Evolutionary conservation across 2,329 filamentous ascomycete genomes (phyloP), one percentile per base, ranked within the genome.

Genomic region (Talaromyces sp.): DNA sequence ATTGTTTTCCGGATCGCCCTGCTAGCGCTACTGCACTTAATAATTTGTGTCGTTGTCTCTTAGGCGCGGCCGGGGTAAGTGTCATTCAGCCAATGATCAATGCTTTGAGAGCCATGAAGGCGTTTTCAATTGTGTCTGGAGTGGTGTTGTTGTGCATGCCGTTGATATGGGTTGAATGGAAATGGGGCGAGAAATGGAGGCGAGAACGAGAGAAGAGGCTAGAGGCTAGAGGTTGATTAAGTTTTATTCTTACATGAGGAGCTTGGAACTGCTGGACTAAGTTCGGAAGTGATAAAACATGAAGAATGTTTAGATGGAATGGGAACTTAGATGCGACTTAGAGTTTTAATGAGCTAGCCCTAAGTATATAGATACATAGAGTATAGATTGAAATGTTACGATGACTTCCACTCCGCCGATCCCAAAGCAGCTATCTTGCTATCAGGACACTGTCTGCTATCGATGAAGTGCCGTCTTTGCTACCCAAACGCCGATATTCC

Each of bases 61-160:
- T 64, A 4, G 62, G 62, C 6, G 62, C 62, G 22, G 62, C 56
- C 16, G 62, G 62, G 5, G 54, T 64, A 13, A 52, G 52, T 35
- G 62, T 59, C 4, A 56, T 64, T 5, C 62, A 64, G 8, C 62
- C 62, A 56, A 49, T 59, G 62, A 58, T 64, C 16, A 27, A 64
- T 47, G 54, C 62, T 0, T 3, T 64, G 13, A 45, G 41, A 19
- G 45, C 45, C 19, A 24, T 31, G 27, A 59, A 33, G 33, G 24
- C 62, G 0, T 64, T 64, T 31, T 43, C 43, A 9, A 16, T 64
- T 31, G 50, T 64, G 37, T 56, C 62, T 13, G 52, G 19, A 11
- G 22, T 31, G n/a, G 54, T 58, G 27, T 35, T 49, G 19, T 8
- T 59, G 54, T 64, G 52, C 31, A 64, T n/a, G 10, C 62, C 62